Evolutionary conservation across 768 basidiomycete genomes (phyloP), one percentile per base, ranked within the genome.

Genomic region (Lentinula lateritia): DNA sequence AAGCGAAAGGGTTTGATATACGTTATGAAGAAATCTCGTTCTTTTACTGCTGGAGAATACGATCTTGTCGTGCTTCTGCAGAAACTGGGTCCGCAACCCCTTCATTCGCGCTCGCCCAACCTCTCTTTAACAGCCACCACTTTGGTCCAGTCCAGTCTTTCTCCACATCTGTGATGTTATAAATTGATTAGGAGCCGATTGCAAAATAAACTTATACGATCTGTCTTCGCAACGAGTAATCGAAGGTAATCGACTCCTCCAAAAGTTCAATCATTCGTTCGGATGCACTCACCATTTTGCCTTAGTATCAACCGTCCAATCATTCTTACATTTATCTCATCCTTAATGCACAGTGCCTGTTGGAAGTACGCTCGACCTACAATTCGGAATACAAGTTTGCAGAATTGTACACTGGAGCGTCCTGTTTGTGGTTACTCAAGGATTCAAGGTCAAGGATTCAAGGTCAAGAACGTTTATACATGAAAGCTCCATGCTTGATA

Each of bases 331-430:
- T 23, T 2, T 23, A 23, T 23, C 23, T 23, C 23, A 23, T 23
- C 23, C 23, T 23, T 23, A 23, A 23, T 79, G 78, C 66, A 74
- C 70, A 0, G 67, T 81, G 41, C 65, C 82, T 38, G 12, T 6
- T 38, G 36, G 23, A 23, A 23, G 23, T 23, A 23, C 23, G 23
- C 71, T 79, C 20, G 83, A 84, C 64, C 72, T 75, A 34, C 83
- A 83, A 62, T 82, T 80, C 57, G 83, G 84, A 65, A 57, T 82
- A n/a, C 80, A 76, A 20, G 83, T 83, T 63, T 72, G 76, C 62
- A 75, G 82, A 16, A 60, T 71, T 39, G 72, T 75, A 10, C 74
- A 23, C 23, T 77, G 13, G 65, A 64, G 28, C 61, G 64, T 36
- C 68, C 77, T 3, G 76, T 75, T 20, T 71, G 75, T 52, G 70